Percentiles rank a stretch among this genome's conserved stretches.
phyloP scores from a whole-genome alignment of 441 rosid species.

The Geranium incanum region DNA sequence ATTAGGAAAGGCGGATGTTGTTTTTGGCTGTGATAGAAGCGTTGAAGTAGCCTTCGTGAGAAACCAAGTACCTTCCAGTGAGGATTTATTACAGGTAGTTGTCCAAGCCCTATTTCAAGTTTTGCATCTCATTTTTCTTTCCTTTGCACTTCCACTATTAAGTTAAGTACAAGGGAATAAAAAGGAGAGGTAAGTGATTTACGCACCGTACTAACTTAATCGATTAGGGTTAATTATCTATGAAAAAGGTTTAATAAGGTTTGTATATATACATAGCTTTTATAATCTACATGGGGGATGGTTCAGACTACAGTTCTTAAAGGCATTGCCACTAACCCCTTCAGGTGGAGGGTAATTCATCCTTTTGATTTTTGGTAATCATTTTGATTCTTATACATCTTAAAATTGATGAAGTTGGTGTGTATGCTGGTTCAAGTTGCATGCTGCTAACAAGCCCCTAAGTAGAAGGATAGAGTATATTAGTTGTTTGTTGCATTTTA shows the following conservation, averaged over 20 bases:
- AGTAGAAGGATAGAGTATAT: background rate
- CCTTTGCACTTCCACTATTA: background rate
- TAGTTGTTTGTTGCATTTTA: background rate
- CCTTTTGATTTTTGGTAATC: background rate
- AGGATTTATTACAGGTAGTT: conserved; percentile 16
- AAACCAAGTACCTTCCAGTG: conserved; percentile 11
- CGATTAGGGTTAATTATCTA: background rate
- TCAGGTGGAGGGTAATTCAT: background rate
- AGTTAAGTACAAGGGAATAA: background rate
- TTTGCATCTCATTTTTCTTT: background rate
- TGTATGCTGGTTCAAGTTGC: background rate
- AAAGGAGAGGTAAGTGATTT: background rate
- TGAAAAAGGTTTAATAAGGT: background rate
- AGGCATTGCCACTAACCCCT: background rate
- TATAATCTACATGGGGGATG: background rate
- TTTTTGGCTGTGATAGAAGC: conserved; percentile 15
- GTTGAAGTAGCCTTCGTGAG: conserved; percentile 18
- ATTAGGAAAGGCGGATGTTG: conserved; percentile 15
- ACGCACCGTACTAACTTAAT: background rate
- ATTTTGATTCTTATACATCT: background rate
- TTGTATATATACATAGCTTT: background rate
- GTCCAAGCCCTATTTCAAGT: background rate
- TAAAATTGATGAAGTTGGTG: background rate
- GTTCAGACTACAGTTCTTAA: background rate
- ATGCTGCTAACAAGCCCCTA: background rate